Percentiles rank a stretch among this genome's conserved stretches.
phyloP scores from a whole-genome alignment of 441 rosid genomes.

The Flueggea neowawraea region DNA sequence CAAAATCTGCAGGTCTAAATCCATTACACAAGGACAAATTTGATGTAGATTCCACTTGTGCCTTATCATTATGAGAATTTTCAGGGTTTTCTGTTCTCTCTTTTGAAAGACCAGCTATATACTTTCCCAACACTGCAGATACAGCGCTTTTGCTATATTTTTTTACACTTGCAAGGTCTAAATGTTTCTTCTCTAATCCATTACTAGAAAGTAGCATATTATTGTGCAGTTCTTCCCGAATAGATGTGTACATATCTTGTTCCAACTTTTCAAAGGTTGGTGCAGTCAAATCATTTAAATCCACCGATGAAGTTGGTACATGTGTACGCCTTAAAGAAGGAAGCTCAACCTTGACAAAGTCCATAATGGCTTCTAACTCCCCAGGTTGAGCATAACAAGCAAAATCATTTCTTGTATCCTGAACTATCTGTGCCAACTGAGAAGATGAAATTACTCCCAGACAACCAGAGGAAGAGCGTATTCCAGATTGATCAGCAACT shows the following conservation, averaged over 20 bases:
- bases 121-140: constrained; percentile 49
- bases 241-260: constrained; percentile 48
- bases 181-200: constrained; percentile 11
- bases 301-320: constrained; percentile 33
- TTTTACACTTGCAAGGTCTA: constrained; percentile 29
- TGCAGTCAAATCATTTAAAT: constrained; percentile 36
- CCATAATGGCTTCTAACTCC: constrained; percentile 52
- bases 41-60: constrained; percentile 28
- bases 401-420: constrained; percentile 49
- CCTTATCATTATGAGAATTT: constrained; percentile 28
- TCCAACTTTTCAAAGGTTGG: constrained; percentile 56
- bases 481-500: constrained; percentile 9
- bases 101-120: constrained; percentile 44
- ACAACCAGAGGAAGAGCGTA: constrained; percentile 26
- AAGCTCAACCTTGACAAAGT: constrained; percentile 50
- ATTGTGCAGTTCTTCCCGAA: constrained; percentile 36
- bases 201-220: constrained; percentile 21
- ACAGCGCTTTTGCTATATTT: constrained; percentile 33
- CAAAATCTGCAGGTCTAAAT: constrained; percentile 78
- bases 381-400: constrained; percentile 33
- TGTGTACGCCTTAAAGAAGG: constrained; percentile 45
- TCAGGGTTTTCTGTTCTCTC: constrained; percentile 40
- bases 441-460: constrained; percentile 37
- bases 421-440: constrained; percentile 38
- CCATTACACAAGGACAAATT: constrained; percentile 46